Evolutionary conservation across 768 basidiomycete genomes (phyloP).

Genomic region (Macrocybe gigantea): DNA sequence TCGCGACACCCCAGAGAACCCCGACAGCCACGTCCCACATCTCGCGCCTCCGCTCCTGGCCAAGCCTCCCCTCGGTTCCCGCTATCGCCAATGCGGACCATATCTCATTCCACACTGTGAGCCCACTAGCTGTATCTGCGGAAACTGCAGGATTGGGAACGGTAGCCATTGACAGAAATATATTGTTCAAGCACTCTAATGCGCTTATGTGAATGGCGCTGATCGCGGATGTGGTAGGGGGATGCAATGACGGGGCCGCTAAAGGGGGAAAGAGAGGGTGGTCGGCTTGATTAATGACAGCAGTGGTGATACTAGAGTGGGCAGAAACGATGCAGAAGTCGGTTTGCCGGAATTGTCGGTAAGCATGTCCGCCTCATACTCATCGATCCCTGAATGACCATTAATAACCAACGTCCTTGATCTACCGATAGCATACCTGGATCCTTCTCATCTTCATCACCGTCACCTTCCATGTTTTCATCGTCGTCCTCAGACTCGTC

Average conservation of each 20-base stretch:
- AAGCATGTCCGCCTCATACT: conserved; percentile 32
- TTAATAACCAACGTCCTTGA: too few species aligned
- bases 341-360: conserved; percentile 33
- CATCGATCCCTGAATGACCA: conserved; percentile 12
- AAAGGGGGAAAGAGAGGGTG: conserved; percentile 77
- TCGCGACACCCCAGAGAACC: conserved; percentile 84
- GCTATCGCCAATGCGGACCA: conserved; percentile 59
- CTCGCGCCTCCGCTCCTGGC: conserved; percentile 65
- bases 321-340: conserved; percentile 40
- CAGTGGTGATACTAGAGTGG: conserved; percentile 61
- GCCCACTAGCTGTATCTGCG: conserved; percentile 43
- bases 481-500: conserved; percentile 32
- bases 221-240: conserved; percentile 84
- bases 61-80: conserved; percentile 52
- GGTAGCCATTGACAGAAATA: conserved; percentile 69
- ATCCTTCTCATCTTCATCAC: conserved; percentile 27
- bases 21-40: conserved; percentile 80
- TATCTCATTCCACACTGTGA: conserved; percentile 54
- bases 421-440: not conserved
- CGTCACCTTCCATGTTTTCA: conserved; percentile 25
- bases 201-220: conserved; percentile 80
- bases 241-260: conserved; percentile 65
- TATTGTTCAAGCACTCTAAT: conserved; percentile 86
- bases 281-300: conserved; percentile 71
- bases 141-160: conserved; percentile 33